Percentiles rank a stretch among this genome's conserved stretches.
Evolutionary conservation across 345 rosid genomes (phyloP).

Genomic region (Orychophragmus violaceus): DNA sequence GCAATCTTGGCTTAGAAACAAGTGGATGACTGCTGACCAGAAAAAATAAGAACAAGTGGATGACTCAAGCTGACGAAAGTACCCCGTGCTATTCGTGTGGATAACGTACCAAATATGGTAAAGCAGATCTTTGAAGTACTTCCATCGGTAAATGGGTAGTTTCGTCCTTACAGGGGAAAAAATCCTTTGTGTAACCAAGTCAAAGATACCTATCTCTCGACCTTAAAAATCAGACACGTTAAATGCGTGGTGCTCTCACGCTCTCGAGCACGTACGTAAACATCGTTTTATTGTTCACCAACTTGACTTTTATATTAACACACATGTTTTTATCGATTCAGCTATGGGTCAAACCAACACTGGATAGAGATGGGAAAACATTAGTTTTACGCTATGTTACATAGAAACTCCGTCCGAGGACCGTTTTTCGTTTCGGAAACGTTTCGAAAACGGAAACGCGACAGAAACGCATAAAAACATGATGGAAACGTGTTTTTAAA

Average conservation of each 20-base stretch:
- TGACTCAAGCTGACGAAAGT: conserved; percentile 1
- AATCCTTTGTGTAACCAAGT: not conserved
- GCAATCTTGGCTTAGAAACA: not conserved
- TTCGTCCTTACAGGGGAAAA: not conserved
- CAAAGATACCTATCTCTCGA: not conserved
- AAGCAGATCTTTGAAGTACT: not conserved
- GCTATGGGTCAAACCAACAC: no score
- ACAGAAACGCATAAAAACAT: no score
- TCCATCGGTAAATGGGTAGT: conserved; percentile 7
- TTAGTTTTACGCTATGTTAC: no score
- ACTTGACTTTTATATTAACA: not conserved
- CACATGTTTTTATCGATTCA: no score
- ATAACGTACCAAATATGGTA: not conserved
- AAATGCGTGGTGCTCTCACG: conserved; percentile 15
- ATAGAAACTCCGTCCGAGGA: no score
- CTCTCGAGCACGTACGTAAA: not conserved
- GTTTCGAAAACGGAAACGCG: no score
- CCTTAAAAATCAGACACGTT: conserved; percentile 12
- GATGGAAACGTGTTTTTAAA: no score
- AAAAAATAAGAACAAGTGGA: conserved; percentile 11
- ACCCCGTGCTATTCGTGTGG: not conserved
- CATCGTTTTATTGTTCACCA: conserved; percentile 16
- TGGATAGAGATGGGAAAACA: no score
- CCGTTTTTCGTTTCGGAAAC: no score
- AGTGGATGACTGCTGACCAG: no score